Percentiles rank a stretch among this genome's conserved stretches.
phyloP scores from a whole-genome alignment of 208 protist genomes.

The Phytomonas serpens region DNA sequence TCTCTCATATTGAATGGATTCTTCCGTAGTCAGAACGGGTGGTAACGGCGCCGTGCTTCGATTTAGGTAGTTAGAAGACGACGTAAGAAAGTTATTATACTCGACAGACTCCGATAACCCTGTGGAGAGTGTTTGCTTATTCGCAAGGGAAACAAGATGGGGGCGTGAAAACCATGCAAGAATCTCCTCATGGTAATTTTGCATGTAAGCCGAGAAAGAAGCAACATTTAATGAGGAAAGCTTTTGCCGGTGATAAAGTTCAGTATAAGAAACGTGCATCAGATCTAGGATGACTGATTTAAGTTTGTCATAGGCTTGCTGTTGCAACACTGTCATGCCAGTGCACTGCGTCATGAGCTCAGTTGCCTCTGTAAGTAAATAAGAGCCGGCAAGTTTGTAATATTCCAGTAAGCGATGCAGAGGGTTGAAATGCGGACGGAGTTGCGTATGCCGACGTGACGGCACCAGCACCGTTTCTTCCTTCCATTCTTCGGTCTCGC shows the following conservation, averaged over 20 bases:
- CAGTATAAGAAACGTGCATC: slow-evolving; percentile 63
- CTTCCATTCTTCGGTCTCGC: slow-evolving; percentile 58
- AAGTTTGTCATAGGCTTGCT: slow-evolving; percentile 59
- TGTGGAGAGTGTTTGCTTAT: neutral
- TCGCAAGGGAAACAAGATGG: slow-evolving; percentile 35
- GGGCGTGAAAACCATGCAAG: slow-evolving; percentile 51
- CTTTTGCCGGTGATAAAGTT: slow-evolving; percentile 51
- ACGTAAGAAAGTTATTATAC: neutral
- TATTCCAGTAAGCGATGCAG: slow-evolving; percentile 60
- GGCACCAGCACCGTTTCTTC: slow-evolving; percentile 48
- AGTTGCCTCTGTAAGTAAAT: slow-evolving; percentile 29
- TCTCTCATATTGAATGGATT: neutral
- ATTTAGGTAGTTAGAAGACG: neutral
- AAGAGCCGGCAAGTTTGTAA: slow-evolving; percentile 31
- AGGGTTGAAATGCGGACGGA: slow-evolving; percentile 46
- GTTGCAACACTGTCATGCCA: slow-evolving; percentile 69
- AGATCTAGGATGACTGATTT: slow-evolving; percentile 62
- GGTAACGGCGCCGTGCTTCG: neutral
- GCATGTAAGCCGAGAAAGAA: slow-evolving; percentile 50
- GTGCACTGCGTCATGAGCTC: slow-evolving; percentile 44
- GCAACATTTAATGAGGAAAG: slow-evolving; percentile 11
- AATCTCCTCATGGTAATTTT: slow-evolving; percentile 26
- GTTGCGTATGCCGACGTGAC: slow-evolving; percentile 24
- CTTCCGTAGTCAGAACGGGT: neutral
- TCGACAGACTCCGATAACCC: neutral